Conservation (phyloP, 192 early-diverging fungal species). For the Coemansia sp. region DNA sequence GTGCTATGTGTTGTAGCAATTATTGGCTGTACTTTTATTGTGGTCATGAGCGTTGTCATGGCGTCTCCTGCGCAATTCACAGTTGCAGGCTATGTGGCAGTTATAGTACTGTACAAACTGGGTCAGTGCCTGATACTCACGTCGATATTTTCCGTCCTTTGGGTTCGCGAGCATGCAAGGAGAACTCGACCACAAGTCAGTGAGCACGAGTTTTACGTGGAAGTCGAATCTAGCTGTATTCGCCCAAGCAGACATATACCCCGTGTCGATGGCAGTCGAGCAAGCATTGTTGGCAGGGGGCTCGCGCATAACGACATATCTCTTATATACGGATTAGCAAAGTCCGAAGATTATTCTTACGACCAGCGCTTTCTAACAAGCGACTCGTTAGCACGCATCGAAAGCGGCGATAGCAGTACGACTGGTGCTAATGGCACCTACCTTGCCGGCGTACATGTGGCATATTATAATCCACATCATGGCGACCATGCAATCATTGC, state of each 20-base stretch:
- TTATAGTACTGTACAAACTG: constrained; percentile 23
- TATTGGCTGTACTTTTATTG: constrained; percentile 28
- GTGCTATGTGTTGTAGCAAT: constrained; percentile 24
- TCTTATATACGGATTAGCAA: background rate
- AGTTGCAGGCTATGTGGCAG: constrained; percentile 9
- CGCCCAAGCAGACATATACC: background rate
- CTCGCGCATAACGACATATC: background rate
- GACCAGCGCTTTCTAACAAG: background rate
- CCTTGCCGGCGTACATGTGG: background rate
- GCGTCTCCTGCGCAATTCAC: constrained; percentile 17
- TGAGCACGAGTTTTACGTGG: constrained; percentile 30
- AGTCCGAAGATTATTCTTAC: background rate
- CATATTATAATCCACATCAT: background rate
- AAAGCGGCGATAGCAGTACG: background rate
- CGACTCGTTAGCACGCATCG: background rate
- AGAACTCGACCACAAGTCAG: constrained; percentile 29
- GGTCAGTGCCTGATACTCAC: constrained; percentile 36
- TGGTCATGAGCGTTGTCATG: constrained; percentile 9
- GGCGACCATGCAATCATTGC: background rate
- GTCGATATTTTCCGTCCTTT: constrained; percentile 30
- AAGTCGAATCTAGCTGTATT: constrained; percentile 2
- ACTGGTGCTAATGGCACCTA: background rate
- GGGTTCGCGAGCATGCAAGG: constrained; percentile 38
- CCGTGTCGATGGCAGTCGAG: background rate
- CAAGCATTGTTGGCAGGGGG: background rate